Evolutionary conservation across 2,329 filamentous ascomycete genomes (phyloP), one percentile per base, ranked within the genome.

Genomic region (Trichophyton rubrum): DNA sequence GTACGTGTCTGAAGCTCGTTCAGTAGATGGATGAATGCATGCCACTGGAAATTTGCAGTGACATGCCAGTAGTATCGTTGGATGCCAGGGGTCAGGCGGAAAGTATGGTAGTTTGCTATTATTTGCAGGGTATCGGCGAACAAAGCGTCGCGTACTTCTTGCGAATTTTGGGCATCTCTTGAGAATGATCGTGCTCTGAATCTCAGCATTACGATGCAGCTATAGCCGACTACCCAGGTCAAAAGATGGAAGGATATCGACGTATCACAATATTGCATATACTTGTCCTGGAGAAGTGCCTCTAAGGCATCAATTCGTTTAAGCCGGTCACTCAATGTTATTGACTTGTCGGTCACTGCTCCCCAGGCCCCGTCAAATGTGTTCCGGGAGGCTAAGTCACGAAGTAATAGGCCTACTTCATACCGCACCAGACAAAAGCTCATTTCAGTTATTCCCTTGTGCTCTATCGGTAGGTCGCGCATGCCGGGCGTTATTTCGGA

Each of bases 11-110:
- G 65, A 1, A 75, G 67, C 55, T 74, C 72, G 64, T 66, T 72
- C 30, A 80, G 67, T 17, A 80, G 67, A 64, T 77, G 76, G 22
- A 79, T 73, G 59, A 78, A 72, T 4, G 76, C 71, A 56, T 79
- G 77, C 77, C 77, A 80, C 41, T 74, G 72, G 64, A 79, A 81
- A 40, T 76, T 71, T 20, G 69, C 65, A n/a, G 76, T 70, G 56
- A 74, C 67, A 61, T 77, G 74, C 75, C 75, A 78, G 24, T 70
- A 64, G 62, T 73, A 78, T 15, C 69, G 67, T 33, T 71, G 67
- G 61, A 75, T 67, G 13, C 67, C 67, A 38, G 69, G 67, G 33
- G 72, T 74, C 1, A 70, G 69, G 59, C 75, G 73, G 0, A 69
- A 68, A 20, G 77, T 64, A 51, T 53, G 27, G n/a, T 53, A 53